These are phyloP conservation scores for Pseudonitzschia delicatissima DNA, from an alignment of 108 stramenopile genomes.

Conservation along the genomic window DNA sequence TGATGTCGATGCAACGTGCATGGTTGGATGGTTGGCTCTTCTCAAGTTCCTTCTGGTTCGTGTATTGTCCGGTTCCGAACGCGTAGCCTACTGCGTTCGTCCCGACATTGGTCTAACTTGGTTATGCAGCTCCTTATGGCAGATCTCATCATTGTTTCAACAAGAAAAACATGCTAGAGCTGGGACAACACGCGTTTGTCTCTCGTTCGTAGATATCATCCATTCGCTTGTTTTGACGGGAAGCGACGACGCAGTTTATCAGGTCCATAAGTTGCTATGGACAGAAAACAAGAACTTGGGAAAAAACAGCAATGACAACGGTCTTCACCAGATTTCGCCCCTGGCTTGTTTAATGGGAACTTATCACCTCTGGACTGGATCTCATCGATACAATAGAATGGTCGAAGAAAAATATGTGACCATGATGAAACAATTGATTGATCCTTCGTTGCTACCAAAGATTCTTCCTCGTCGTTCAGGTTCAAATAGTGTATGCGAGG, in stretches of 20 bases:
- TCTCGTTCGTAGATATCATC: slow-evolving; percentile 10
- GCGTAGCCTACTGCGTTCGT: slow-evolving; percentile 14
- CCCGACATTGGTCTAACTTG: slow-evolving; percentile 15
- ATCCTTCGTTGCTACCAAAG: slow-evolving; percentile 24
- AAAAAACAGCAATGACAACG: not conserved
- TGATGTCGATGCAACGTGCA: not conserved
- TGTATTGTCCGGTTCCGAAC: not conserved
- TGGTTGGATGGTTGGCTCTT: slow-evolving; percentile 16
- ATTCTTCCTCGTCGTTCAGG: not conserved
- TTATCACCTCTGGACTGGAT: slow-evolving; percentile 19
- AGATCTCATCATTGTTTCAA: not conserved
- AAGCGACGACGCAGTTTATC: not conserved
- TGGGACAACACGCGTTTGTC: slow-evolving; percentile 1
- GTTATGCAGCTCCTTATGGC: slow-evolving; percentile 12
- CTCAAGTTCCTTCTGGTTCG: slow-evolving; percentile 13
- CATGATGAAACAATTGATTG: slow-evolving; percentile 28
- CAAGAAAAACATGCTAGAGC: not conserved
- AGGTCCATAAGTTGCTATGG: slow-evolving; percentile 12
- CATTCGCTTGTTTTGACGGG: slow-evolving; percentile 14
- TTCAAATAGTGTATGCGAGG: not conserved
- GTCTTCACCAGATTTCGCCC: slow-evolving; percentile 4
- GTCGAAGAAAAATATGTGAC: not conserved
- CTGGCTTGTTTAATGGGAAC: slow-evolving; percentile 35
- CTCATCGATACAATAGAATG: not conserved
- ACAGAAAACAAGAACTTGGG: not conserved